Base-by-base conservation (phyloP, 768 basidiomycete species). In the Suillus subalutaceus region DNA sequence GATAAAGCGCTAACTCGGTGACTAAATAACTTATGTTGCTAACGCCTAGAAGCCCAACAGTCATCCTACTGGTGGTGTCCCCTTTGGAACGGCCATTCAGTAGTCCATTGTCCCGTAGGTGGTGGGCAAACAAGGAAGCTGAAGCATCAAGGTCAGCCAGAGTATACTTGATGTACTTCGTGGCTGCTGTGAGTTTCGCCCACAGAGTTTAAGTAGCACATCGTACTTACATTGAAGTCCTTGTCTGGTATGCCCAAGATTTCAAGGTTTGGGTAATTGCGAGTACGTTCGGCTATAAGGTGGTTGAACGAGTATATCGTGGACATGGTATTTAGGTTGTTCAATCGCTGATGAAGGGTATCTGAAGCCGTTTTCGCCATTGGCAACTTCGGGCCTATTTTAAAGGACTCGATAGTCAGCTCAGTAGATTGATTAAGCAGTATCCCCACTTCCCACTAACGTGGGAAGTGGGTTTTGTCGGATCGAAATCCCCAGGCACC, bases 21-120 rank as follows among this genome's bases (percentile, higher is more conserved):
- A 75, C 62, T 32, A 75, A 68, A 67, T 75, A 75, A 61, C 69
- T 66, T 30, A 77, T 69, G 67, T 71, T 77, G 66, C 68, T 77
- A 30, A 73, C 40, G 0, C 74, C 75, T 32, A 77, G 48, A 26
- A 75, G 44, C 15, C 70, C 75, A 41, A 77, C 67, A 2, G 74
- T 72, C 55, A 75, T 69, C 38, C 35, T 72, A 50, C 68, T 77
- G 32, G 70, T 65, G 50, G 66, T 44, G 62, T 75, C 73, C 26
- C 71, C 70, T 62, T 69, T 73, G 61, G 65, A 38, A 9, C 75
- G 75, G 59, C 74, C 71, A 2, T 64, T 67, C 16, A 76, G 67
- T 16, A 62, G 26, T 12, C 70, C 70, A 0, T 62, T 59, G 61
- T 71, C 68, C 66, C 37, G 71, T 32, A 73, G 30, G 53, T 75